Evolutionary conservation across 768 basidiomycete genomes (phyloP).

Genomic region (Clavaria fumosa): DNA sequence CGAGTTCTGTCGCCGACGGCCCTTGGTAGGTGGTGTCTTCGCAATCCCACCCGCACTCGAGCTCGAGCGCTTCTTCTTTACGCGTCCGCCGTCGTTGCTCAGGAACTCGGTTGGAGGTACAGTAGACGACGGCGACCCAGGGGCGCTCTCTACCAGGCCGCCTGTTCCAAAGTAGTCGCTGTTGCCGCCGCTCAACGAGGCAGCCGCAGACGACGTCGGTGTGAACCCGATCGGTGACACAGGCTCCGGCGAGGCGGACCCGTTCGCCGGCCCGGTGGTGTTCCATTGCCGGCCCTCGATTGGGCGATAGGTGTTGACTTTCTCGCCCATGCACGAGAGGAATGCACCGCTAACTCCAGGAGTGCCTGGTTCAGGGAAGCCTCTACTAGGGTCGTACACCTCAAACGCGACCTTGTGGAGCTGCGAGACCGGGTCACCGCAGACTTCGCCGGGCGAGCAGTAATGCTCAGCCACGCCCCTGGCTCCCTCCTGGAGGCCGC

Average conservation of each 20-base stretch:
- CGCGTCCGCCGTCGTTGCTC: constrained; percentile 73
- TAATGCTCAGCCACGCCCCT: constrained; percentile 76
- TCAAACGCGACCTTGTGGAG: constrained; percentile 93
- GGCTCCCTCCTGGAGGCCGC: constrained; percentile 76
- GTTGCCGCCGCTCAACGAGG: constrained; percentile 16
- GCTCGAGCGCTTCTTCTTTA: constrained; percentile 70
- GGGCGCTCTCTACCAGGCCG: constrained; percentile 44
- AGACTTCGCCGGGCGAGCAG: constrained; percentile 72
- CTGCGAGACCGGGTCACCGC: constrained; percentile 90
- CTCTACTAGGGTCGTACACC: constrained; percentile 60
- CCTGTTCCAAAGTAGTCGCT: constrained; percentile 68
- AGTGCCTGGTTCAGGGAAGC: constrained; percentile 58
- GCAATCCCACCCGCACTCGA: constrained; percentile 50
- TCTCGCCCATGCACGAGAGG: constrained; percentile 85
- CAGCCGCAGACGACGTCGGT: constrained; percentile 28
- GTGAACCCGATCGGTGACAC: constrained; percentile 57
- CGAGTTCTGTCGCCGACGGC: constrained; percentile 61
- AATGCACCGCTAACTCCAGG: constrained; percentile 71
- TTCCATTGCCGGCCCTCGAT: constrained; percentile 76
- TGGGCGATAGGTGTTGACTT: constrained; percentile 81
- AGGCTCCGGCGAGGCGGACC: constrained; percentile 46
- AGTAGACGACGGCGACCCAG: constrained; percentile 57
- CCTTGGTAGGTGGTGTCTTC: constrained; percentile 33
- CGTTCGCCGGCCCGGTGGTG: constrained; percentile 23
- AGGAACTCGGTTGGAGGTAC: constrained; percentile 49